A percentile compares a stretch with the other conserved stretches of the same genome.
Conservation (phyloP, 2,329 filamentous ascomycete species). For the Alternaria panax region DNA sequence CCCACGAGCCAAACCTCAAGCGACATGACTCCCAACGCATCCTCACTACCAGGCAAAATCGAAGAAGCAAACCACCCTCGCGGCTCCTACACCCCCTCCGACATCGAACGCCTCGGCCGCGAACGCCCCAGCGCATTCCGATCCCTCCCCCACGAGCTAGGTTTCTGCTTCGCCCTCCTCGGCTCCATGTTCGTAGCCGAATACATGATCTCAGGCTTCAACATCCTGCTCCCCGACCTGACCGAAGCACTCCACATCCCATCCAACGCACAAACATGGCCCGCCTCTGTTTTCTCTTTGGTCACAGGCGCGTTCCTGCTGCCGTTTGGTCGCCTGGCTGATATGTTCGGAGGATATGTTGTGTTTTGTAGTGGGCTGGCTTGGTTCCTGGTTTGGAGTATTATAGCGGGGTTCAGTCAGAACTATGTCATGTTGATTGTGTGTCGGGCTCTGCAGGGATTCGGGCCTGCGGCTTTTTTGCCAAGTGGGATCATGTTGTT, state of each 20-base stretch:
- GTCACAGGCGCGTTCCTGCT: conserved; percentile 49
- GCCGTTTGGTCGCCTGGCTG: conserved; percentile 62
- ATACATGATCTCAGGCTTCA: conserved; percentile 80
- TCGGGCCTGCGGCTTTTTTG: conserved; percentile 75
- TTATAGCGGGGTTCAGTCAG: conserved; percentile 73
- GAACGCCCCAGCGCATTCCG: conserved; percentile 66
- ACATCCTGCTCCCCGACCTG: conserved; percentile 71
- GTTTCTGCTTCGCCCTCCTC: conserved; percentile 68
- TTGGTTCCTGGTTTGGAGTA: conserved; percentile 73
- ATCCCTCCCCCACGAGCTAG: conserved; percentile 63
- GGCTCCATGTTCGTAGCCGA: conserved; percentile 72
- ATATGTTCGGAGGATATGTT: conserved; percentile 70
- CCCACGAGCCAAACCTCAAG: neutral
- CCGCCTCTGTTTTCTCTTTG: conserved; percentile 48
- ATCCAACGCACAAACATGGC: conserved; percentile 63
- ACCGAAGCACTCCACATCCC: conserved; percentile 70
- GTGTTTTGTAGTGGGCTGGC: conserved; percentile 68
- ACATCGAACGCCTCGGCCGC: conserved; percentile 67
- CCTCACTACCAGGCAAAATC: conserved; percentile 5
- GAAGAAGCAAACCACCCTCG: conserved; percentile 23
- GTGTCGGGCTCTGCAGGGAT: conserved; percentile 75
- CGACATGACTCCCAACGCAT: neutral
- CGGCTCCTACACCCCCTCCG: conserved; percentile 33
- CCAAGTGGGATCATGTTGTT: conserved; percentile 73
- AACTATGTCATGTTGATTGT: conserved; percentile 75